Conservation (phyloP, 768 basidiomycete species). For the Mycena venus region DNA sequence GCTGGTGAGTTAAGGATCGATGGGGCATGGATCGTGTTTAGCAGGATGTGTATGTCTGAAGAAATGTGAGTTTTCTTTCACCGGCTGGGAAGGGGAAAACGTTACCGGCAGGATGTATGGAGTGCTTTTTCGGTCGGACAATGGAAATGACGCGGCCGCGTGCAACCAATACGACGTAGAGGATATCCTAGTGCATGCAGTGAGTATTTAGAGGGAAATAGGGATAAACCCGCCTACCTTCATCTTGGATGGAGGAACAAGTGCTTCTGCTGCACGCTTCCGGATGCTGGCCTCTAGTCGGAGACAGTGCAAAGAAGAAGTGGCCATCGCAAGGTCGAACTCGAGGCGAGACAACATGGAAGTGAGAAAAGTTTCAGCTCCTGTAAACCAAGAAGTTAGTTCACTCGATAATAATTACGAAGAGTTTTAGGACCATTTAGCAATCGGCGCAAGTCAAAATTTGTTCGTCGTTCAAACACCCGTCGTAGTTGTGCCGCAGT, state of each 20-base stretch:
- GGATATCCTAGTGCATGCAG: conserved; percentile 73
- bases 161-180: conserved; percentile 92
- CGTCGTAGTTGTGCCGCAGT: conserved; percentile 86
- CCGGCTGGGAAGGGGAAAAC: background rate
- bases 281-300: conserved; percentile 79
- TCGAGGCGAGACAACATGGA: conserved; percentile 81
- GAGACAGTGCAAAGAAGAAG: conserved; percentile 85
- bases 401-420: background rate
- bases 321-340: conserved; percentile 84
- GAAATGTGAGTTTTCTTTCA: conserved; percentile 7
- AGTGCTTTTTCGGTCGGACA: conserved; percentile 91
- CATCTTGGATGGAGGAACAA: conserved; percentile 86
- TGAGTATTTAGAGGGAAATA: background rate
- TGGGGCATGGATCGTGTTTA: conserved; percentile 91
- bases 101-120: conserved; percentile 92
- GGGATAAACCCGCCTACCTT: conserved; percentile 62
- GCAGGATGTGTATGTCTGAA: conserved; percentile 89
- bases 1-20: conserved; percentile 83
- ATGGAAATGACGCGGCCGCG: conserved; percentile 86
- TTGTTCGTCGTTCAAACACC: conserved; percentile 90
- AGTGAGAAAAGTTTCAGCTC: conserved; percentile 85
- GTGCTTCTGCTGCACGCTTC: conserved; percentile 80
- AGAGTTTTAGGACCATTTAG: conserved; percentile 69
- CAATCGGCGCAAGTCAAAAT: conserved; percentile 89
- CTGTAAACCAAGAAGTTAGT: conserved; percentile 51